phyloP scores from a whole-genome alignment of 2,329 filamentous ascomycete genomes.

The Colletotrichum phormii region DNA sequence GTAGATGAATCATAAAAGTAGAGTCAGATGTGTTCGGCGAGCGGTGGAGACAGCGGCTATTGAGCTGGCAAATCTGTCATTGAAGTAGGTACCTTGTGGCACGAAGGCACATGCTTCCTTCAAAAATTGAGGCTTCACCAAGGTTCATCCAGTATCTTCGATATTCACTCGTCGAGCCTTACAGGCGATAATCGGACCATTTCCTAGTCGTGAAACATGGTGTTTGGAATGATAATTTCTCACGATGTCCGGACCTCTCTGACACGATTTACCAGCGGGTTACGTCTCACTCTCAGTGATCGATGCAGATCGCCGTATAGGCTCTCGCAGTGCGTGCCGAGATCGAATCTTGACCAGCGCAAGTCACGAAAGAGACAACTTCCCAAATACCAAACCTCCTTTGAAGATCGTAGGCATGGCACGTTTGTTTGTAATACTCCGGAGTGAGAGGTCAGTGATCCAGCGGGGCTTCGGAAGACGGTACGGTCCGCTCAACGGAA shows the following conservation, averaged over 20 bases:
- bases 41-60: not conserved
- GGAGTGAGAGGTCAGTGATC: not conserved
- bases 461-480: not conserved
- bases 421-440: not conserved
- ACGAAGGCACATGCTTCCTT: not conserved
- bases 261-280: not conserved
- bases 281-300: not conserved
- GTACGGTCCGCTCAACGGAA: conserved; percentile 9
- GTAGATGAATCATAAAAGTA: not conserved
- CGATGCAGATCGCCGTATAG: not conserved
- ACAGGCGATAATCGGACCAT: too few species aligned
- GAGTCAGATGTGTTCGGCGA: not conserved
- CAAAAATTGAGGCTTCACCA: not conserved
- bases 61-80: not conserved
- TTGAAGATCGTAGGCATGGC: not conserved
- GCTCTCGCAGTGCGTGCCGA: not conserved
- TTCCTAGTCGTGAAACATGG: not conserved
- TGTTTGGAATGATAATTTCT: not conserved
- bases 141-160: too few species aligned
- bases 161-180: too few species aligned
- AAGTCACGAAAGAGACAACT: too few species aligned
- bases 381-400: not conserved
- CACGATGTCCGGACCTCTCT: not conserved
- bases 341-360: too few species aligned
- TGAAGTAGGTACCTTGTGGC: not conserved